Conservation (phyloP, 495 filamentous ascomycete species). For the Penicilliopsis zonata region DNA sequence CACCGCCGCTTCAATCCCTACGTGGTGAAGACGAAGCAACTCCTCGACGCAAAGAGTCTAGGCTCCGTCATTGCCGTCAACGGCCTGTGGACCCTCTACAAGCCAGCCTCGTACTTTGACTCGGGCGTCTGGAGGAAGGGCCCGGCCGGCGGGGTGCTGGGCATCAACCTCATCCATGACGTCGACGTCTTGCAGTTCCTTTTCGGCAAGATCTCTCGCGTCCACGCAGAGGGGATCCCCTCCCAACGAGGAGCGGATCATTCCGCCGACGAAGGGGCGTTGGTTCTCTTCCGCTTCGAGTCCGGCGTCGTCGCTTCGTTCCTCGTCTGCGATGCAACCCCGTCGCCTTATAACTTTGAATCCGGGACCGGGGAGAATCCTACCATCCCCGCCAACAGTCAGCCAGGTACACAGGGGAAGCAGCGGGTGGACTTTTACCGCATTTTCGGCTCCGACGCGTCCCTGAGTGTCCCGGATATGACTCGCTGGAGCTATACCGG, state of each 20-base stretch:
- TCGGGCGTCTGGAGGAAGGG: constrained; percentile 26
- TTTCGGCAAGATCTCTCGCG: constrained; percentile 38
- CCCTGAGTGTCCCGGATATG: constrained; percentile 44
- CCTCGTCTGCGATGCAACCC: constrained; percentile 37
- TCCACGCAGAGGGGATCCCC: constrained; percentile 36
- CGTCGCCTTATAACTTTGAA: constrained; percentile 43
- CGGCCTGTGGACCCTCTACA: constrained; percentile 42
- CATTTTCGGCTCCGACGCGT: constrained; percentile 42
- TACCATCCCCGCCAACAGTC: constrained; percentile 35
- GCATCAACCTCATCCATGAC: constrained; percentile 50
- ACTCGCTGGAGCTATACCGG: constrained; percentile 39
- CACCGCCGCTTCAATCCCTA: constrained; percentile 51
- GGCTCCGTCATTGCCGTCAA: constrained; percentile 40
- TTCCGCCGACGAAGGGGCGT: constrained; percentile 45
- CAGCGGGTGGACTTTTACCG: constrained; percentile 36
- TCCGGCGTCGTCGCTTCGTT: constrained; percentile 49
- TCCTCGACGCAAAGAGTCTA: constrained; percentile 24
- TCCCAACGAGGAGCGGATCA: constrained; percentile 26
- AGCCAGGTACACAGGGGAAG: no score
- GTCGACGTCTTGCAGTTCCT: constrained; percentile 47
- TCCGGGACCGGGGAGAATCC: constrained; percentile 48
- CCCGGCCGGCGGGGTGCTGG: constrained; percentile 35
- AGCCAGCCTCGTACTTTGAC: constrained; percentile 40
- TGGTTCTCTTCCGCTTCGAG: constrained; percentile 40
- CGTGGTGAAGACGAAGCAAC: constrained; percentile 33